Evolutionary conservation across 2,329 filamentous ascomycete genomes (phyloP), one percentile per base, ranked within the genome.

Genomic region (Pseudogymnoascus sp.): DNA sequence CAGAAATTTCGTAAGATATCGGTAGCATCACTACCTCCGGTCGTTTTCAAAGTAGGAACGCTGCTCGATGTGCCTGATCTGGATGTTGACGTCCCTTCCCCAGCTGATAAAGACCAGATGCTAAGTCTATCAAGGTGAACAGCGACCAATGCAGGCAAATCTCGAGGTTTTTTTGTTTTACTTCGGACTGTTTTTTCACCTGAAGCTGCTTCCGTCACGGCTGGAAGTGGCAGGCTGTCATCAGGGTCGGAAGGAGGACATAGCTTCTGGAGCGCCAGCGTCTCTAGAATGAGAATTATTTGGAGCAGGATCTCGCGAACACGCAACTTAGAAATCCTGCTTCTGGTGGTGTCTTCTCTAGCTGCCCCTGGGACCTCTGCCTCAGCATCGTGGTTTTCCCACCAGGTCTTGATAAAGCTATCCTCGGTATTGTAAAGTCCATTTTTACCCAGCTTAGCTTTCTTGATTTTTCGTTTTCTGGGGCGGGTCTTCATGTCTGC

Each of bases 291-390:
- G 32, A 94, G 71, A 60, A 93, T 90, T 74, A 93, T 84, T 70
- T 94, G 90, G 38, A 92, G 76, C 67, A 92, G 87, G 0, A 89
- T 91, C 74, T 94, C 90, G 62, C 90, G 80, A 22, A 87, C 85
- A 41, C 89, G 82, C 38, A 93, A 73, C 59, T 84, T 79, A 2
- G 85, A 81, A n/a, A 86, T 75, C 39, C 87, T 81, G 18, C 82
- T 80, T 68, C 81, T 87, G 1, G 64, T 65, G 60, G 84, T 76
- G 32, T 84, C 80, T 14, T 82, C 76, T 4, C 78, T 73, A 1
- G 80, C 72, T 59, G 77, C 72, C 50, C 73, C 71, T 69, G 74
- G 62, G 65, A 71, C 62, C 60, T 84, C 80, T 20, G 81, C 76
- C 41, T 80, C 77, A 11, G 77, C 76, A n/a, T 80, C 78, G 68